Percentiles rank a stretch among this genome's conserved stretches.
These are phyloP conservation scores for Dictyostelium firmibasis DNA, from an alignment of 78 protist species.

Conservation along the genomic window DNA sequence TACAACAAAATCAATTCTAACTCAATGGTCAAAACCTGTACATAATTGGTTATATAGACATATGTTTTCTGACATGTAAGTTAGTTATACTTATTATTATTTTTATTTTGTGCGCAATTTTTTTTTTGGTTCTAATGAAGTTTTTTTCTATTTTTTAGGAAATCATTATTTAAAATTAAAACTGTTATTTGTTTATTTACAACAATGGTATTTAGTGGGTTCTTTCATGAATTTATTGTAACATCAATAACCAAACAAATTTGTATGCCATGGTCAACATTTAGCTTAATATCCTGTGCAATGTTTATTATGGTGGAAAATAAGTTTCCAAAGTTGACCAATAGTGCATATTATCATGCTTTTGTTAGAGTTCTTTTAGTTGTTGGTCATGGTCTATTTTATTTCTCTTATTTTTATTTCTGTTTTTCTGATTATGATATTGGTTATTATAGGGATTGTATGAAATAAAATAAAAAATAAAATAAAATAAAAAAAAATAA, in stretches of 20 bases:
- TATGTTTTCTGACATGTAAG: neutral
- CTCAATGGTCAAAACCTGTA: slow-evolving; percentile 39
- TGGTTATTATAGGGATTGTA: neutral
- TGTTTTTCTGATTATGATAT: slow-evolving; percentile 4
- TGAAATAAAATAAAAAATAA: neutral
- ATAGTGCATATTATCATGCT: neutral
- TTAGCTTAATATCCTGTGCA: slow-evolving; percentile 25
- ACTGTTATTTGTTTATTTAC: neutral
- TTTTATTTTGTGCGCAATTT: neutral
- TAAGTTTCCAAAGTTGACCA: neutral
- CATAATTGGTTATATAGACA: slow-evolving; percentile 62
- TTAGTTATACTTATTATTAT: neutral
- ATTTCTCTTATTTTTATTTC: slow-evolving; percentile 19
- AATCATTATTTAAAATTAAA: slow-evolving; percentile 13
- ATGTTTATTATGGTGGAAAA: neutral
- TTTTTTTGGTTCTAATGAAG: neutral
- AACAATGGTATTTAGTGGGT: slow-evolving; percentile 41
- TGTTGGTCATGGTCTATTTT: slow-evolving; percentile 39
- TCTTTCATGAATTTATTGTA: slow-evolving; percentile 32
- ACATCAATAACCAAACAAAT: neutral
- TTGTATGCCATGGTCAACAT: slow-evolving; percentile 60
- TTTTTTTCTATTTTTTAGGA: slow-evolving; percentile 2
- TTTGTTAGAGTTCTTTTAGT: neutral
- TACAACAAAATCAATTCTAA: neutral
- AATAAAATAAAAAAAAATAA: no score